Evolutionary conservation across 371 early-diverging fungal genomes (phyloP).

Genomic region (Zychaea mexicana): DNA sequence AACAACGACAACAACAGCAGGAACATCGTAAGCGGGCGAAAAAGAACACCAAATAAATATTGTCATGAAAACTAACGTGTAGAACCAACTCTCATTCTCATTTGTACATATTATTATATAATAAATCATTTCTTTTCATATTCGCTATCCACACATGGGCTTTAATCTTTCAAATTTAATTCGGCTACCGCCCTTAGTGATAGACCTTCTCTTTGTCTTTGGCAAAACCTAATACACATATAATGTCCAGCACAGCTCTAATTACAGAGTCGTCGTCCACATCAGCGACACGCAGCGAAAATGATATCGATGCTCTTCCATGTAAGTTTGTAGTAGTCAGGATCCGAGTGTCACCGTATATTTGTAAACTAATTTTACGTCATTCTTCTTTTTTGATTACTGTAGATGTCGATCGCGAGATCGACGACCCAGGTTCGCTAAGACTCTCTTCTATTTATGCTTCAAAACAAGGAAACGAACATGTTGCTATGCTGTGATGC

Average conservation of each 20-base stretch:
- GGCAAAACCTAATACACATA: not conserved
- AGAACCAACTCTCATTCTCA: too few species aligned
- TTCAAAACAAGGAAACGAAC: not conserved
- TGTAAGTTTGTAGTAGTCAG: too few species aligned
- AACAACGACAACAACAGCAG: conserved; percentile 2
- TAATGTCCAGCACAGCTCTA: conserved; percentile 6
- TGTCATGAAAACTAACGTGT: too few species aligned
- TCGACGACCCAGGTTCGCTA: conserved; percentile 36
- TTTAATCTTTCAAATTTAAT: not conserved
- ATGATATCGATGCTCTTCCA: conserved; percentile 46
- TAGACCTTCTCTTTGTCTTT: not conserved
- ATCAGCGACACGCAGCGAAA: conserved; percentile 23
- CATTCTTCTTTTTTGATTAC: too few species aligned
- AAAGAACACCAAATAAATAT: too few species aligned
- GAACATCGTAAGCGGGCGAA: not conserved
- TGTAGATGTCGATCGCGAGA: conserved; percentile 51
- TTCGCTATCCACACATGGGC: too few species aligned
- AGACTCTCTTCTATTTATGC: not conserved
- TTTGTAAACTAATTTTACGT: too few species aligned
- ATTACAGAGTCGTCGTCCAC: conserved; percentile 6
- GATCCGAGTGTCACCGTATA: too few species aligned
- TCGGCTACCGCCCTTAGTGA: not conserved
- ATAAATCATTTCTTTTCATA: too few species aligned
- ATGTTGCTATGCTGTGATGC: not conserved
- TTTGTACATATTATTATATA: too few species aligned